phyloP scores from a whole-genome alignment of 306 rosid genomes.

The Alnus glutinosa region DNA sequence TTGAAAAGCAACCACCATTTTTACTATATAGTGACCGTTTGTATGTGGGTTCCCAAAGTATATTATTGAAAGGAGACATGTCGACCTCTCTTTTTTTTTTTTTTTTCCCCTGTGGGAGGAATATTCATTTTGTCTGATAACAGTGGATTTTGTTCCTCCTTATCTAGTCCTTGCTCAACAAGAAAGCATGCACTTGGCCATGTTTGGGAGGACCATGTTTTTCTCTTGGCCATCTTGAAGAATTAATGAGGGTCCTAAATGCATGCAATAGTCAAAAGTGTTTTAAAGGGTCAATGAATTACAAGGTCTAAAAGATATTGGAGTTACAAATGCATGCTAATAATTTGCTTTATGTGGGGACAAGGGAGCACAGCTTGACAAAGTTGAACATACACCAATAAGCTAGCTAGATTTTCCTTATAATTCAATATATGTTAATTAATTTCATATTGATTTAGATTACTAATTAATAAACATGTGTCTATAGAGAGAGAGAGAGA shows the following conservation, averaged over 20 bases:
- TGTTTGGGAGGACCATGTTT: slow-evolving; percentile 32
- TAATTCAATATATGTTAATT: neutral
- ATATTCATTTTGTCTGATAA: slow-evolving; percentile 70
- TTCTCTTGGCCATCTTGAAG: slow-evolving; percentile 34
- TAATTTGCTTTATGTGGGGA: slow-evolving; percentile 63
- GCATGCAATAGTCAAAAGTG: slow-evolving; percentile 38
- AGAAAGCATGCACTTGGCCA: slow-evolving; percentile 27
- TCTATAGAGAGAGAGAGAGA: too few relatives aligned
- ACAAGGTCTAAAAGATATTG: slow-evolving; percentile 42
- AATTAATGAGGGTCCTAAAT: neutral
- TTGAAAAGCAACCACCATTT: slow-evolving; percentile 59
- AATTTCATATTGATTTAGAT: neutral
- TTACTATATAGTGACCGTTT: slow-evolving; percentile 42
- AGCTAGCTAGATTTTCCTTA: slow-evolving; percentile 1
- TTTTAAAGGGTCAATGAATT: slow-evolving; percentile 33
- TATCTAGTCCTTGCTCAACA: slow-evolving; percentile 46
- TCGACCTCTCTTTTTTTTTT: slow-evolving; percentile 38
- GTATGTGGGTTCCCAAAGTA: slow-evolving; percentile 45
- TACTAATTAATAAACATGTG: neutral
- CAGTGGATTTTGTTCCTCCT: slow-evolving; percentile 51
- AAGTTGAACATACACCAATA: slow-evolving; percentile 41
- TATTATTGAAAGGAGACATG: slow-evolving; percentile 45
- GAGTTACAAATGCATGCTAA: slow-evolving; percentile 46
- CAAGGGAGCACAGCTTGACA: slow-evolving; percentile 43
- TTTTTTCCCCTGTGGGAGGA: slow-evolving; percentile 41